Evolutionary conservation across 768 basidiomycete species (phyloP).

Genomic region (Leucosporidium creatinivorum): DNA sequence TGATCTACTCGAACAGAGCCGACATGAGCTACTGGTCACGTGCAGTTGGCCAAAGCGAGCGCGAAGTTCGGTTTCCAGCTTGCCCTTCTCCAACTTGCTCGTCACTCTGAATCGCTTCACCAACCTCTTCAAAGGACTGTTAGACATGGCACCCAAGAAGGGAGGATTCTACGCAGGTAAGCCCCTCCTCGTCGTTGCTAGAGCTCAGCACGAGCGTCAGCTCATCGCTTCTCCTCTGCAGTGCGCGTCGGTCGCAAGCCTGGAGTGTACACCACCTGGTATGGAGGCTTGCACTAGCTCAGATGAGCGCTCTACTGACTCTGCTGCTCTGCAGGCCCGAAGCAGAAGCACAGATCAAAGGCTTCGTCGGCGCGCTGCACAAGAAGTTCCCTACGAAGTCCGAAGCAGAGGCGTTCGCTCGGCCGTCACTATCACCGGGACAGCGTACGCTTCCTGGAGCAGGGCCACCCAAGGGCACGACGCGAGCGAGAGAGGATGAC

Average conservation of each 20-base stretch:
- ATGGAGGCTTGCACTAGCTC: slow-evolving; percentile 12
- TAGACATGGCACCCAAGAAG: no score
- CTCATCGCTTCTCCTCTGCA: neutral
- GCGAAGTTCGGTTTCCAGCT: no score
- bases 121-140: no score
- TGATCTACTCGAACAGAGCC: no score
- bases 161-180: no score
- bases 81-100: no score
- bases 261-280: slow-evolving; percentile 58
- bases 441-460: neutral
- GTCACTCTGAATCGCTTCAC: no score
- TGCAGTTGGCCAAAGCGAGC: no score
- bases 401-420: slow-evolving; percentile 57
- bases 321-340: slow-evolving; percentile 53
- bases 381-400: slow-evolving; percentile 58
- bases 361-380: slow-evolving; percentile 55
- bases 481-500: neutral
- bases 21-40: no score
- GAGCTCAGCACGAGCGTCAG: no score
- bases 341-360: slow-evolving; percentile 60
- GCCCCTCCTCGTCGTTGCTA: no score
- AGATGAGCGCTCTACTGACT: neutral
- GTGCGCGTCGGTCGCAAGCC: neutral
- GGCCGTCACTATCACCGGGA: slow-evolving; percentile 1
- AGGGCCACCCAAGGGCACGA: neutral